phyloP scores from a whole-genome alignment of 768 basidiomycete species.

The Suillus subaureus region DNA sequence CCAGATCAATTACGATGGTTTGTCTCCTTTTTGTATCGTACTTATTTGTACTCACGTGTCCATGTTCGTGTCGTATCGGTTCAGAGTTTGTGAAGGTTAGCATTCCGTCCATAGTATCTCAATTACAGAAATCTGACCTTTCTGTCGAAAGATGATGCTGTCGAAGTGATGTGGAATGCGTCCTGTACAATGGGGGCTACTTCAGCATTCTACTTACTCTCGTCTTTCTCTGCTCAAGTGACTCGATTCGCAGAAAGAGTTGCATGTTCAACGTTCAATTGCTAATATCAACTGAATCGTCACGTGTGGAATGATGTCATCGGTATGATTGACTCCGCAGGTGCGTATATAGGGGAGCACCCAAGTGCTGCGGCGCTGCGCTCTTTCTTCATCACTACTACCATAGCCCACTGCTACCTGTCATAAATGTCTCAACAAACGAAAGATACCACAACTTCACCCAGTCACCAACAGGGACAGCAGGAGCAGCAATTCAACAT shows the following conservation, averaged over 20 bases:
- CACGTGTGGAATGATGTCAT: conserved; percentile 5
- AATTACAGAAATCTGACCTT: conserved; percentile 13
- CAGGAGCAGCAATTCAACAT: conserved; percentile 50
- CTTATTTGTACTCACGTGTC: conserved; percentile 8
- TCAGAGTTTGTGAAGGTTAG: conserved; percentile 78
- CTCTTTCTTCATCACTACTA: not conserved
- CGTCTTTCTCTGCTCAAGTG: not conserved
- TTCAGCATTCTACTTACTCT: not conserved
- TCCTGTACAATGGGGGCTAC: conserved; percentile 14
- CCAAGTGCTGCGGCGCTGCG: not conserved
- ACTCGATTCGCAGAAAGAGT: not conserved
- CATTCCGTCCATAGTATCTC: conserved; percentile 7
- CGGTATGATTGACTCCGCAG: not conserved
- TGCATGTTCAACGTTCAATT: not conserved
- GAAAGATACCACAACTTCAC: not conserved
- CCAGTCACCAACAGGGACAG: conserved; percentile 5
- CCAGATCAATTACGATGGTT: conserved; percentile 88
- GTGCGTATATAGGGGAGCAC: not conserved
- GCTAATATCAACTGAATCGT: not conserved
- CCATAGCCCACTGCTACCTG: not conserved
- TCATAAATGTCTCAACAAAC: conserved; percentile 5
- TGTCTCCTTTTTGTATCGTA: conserved; percentile 22
- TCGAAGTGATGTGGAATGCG: conserved; percentile 50
- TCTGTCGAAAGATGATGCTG: conserved; percentile 66
- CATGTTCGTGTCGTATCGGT: not conserved